Conservation (phyloP, 1,284 basidiomycete genomes). For the Fomitiporia mediterranea region DNA sequence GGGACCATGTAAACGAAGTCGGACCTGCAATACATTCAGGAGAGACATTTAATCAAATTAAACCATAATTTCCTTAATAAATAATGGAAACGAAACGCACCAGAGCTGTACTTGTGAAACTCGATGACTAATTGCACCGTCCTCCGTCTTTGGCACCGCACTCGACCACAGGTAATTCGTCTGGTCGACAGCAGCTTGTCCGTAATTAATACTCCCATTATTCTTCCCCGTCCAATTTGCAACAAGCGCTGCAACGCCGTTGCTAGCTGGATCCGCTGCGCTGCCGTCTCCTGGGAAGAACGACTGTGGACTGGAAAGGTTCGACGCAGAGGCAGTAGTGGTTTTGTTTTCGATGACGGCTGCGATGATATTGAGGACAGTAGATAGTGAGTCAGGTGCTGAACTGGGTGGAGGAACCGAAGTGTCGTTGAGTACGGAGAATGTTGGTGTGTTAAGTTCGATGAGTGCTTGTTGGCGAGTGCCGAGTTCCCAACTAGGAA, state of each 20-base stretch:
- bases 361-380: slow-evolving; percentile 56
- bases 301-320: slow-evolving; percentile 42
- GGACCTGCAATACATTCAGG: slow-evolving; percentile 41
- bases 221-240: slow-evolving; percentile 65
- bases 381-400: slow-evolving; percentile 32
- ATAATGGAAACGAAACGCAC: slow-evolving; percentile 33
- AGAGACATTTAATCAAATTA: too few relatives aligned
- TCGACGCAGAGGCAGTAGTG: slow-evolving; percentile 32
- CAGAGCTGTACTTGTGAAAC: slow-evolving; percentile 63
- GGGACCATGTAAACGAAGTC: slow-evolving; percentile 88
- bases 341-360: slow-evolving; percentile 46
- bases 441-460: slow-evolving; percentile 59
- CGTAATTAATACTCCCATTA: slow-evolving; percentile 48
- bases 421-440: slow-evolving; percentile 55
- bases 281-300: slow-evolving; percentile 55
- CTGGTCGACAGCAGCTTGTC: slow-evolving; percentile 63
- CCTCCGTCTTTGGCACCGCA: slow-evolving; percentile 58
- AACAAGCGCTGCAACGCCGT: slow-evolving; percentile 76
- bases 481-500: slow-evolving; percentile 77
- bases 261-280: slow-evolving; percentile 77
- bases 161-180: slow-evolving; percentile 62
- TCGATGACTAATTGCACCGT: slow-evolving; percentile 83
- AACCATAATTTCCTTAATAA: slow-evolving; percentile 3
- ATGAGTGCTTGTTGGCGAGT: slow-evolving; percentile 68
- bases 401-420: slow-evolving; percentile 28